Conservation (phyloP, 1,284 basidiomycete genomes). For the Trametes sp. region DNA sequence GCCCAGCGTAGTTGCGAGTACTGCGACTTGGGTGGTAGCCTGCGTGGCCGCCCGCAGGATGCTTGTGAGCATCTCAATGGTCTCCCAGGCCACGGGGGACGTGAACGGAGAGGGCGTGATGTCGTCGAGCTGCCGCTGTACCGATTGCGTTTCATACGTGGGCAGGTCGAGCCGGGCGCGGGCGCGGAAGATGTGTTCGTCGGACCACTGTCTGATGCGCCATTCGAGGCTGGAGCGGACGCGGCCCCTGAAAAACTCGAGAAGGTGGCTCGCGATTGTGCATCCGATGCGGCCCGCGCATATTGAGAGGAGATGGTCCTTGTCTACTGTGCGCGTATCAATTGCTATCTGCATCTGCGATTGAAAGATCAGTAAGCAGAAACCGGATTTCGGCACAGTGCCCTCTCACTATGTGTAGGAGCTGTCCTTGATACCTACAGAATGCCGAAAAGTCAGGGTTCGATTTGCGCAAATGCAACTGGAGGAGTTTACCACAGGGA, state of each 20-base stretch:
- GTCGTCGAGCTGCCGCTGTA: conserved; percentile 68
- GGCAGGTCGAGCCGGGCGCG: conserved; percentile 78
- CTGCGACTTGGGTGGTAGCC: conserved; percentile 63
- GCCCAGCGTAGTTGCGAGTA: conserved; percentile 62
- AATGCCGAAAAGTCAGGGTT: no score
- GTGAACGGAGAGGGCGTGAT: conserved; percentile 42
- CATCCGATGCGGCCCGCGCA: conserved; percentile 62
- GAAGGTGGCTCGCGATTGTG: conserved; percentile 53
- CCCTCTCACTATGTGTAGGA: conserved; percentile 64
- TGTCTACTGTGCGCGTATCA: conserved; percentile 69
- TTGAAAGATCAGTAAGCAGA: not conserved
- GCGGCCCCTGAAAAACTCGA: conserved; percentile 47
- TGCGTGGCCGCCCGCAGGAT: conserved; percentile 56
- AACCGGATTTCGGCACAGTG: not conserved
- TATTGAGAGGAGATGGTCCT: conserved; percentile 59
- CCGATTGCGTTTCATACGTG: conserved; percentile 69
- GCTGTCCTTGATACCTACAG: conserved; percentile 69
- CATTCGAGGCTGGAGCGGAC: conserved; percentile 51
- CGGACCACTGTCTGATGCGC: conserved; percentile 67
- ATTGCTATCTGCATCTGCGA: conserved; percentile 62
- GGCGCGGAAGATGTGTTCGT: conserved; percentile 66
- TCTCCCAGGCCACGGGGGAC: conserved; percentile 62
- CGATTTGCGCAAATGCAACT: no score
- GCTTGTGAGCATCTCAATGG: conserved; percentile 52
- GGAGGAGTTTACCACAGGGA: conserved; percentile 57